Evolutionary conservation across 306 rosid species (phyloP).

Genomic region (Argentina anserina): DNA sequence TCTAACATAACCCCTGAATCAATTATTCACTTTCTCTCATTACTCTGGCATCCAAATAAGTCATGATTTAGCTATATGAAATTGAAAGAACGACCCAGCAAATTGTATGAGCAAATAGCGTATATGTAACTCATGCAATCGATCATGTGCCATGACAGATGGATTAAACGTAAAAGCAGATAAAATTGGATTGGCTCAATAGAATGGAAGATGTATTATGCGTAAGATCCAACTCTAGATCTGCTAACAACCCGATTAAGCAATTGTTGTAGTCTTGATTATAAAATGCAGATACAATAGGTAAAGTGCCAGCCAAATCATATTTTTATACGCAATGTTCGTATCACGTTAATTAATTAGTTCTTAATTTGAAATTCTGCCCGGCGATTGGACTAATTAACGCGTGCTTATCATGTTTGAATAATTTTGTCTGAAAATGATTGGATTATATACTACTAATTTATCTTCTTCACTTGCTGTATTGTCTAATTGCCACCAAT

Average conservation of each 20-base stretch:
- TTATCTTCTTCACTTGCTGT: neutral
- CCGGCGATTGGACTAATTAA: neutral
- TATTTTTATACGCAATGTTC: neutral
- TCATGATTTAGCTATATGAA: neutral
- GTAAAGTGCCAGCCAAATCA: neutral
- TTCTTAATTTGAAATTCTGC: no score
- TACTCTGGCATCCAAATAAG: no score
- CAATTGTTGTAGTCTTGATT: neutral
- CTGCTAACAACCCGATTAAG: neutral
- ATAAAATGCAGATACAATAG: neutral
- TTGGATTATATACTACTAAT: no score
- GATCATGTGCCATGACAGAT: neutral
- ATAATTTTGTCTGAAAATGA: no score
- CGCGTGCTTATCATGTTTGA: neutral
- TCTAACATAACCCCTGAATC: no score
- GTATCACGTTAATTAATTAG: neutral
- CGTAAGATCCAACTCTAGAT: neutral
- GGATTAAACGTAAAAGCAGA: neutral
- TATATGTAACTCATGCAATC: neutral
- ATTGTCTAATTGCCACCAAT: no score
- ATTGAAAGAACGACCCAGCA: neutral
- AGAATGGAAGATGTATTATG: neutral
- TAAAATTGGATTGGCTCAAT: neutral
- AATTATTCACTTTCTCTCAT: no score
- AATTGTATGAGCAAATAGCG: neutral